Evolutionary conservation across 108 stramenopile species (phyloP).

Genomic region (Seminavis robusta): DNA sequence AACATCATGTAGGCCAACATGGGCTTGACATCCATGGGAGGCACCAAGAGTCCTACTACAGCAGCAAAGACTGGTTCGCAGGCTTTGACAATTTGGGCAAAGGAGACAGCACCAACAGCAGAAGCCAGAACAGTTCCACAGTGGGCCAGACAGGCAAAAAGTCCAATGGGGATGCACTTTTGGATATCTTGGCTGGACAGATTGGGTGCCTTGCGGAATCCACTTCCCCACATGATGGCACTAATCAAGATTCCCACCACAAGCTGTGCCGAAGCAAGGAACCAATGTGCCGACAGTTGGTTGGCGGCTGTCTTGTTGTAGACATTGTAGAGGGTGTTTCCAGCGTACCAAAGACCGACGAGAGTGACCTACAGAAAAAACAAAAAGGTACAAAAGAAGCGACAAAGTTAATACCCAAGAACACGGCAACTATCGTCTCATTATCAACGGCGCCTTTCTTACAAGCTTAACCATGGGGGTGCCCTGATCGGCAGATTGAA

Average conservation of each 20-base stretch:
- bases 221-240: constrained; percentile 71
- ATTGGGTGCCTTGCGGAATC: constrained; percentile 77
- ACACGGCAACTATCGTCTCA: too few species aligned
- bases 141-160: constrained; percentile 71
- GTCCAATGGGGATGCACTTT: constrained; percentile 77
- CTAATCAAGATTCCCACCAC: constrained; percentile 72
- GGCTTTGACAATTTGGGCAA: constrained; percentile 97
- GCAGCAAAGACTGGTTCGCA: constrained; percentile 96
- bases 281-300: constrained; percentile 87
- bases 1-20: constrained; percentile 83
- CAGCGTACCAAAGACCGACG: constrained; percentile 82
- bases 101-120: constrained; percentile 93
- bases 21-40: constrained; percentile 81
- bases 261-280: constrained; percentile 75
- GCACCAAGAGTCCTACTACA: constrained; percentile 77
- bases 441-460: too few species aligned
- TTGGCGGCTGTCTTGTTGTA: constrained; percentile 88
- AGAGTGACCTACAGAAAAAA: constrained; percentile 44
- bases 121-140: constrained; percentile 84
- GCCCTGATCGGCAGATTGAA: too few species aligned
- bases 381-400: too few species aligned
- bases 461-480: too few species aligned
- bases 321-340: constrained; percentile 86
- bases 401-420: too few species aligned
- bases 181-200: constrained; percentile 65